Evolutionary conservation across 805 yeast species (phyloP).

Genomic region (Wickerhamiella bombiphila): DNA sequence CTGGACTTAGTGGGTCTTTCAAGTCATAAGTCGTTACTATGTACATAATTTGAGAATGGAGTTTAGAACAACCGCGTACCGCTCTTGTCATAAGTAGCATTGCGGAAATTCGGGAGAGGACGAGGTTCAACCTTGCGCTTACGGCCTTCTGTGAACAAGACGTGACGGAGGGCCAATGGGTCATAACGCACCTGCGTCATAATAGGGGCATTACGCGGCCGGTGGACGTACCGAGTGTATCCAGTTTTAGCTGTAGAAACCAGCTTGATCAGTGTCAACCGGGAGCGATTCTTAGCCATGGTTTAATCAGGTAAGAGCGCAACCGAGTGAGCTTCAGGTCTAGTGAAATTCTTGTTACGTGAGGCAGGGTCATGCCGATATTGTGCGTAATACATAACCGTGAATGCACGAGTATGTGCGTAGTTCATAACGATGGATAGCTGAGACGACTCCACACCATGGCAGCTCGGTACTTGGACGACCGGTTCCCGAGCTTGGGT

Average conservation of each 20-base stretch:
- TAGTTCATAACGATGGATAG: too few species aligned
- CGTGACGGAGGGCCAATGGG: conserved; percentile 75
- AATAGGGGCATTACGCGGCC: conserved; percentile 68
- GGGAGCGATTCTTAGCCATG: conserved; percentile 47
- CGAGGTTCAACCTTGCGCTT: conserved; percentile 52
- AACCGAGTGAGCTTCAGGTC: too few species aligned
- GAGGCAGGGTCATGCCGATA: too few species aligned
- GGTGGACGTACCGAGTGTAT: conserved; percentile 58
- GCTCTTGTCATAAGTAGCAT: conserved; percentile 9
- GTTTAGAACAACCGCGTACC: conserved; percentile 8
- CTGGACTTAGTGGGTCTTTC: too few species aligned
- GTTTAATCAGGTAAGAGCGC: neutral
- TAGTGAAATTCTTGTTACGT: too few species aligned
- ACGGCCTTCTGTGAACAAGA: conserved; percentile 73
- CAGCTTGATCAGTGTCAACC: conserved; percentile 70
- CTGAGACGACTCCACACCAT: too few species aligned
- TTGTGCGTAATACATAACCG: too few species aligned
- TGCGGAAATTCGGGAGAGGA: conserved; percentile 18
- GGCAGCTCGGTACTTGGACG: conserved; percentile 13
- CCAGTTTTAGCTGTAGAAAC: conserved; percentile 88
- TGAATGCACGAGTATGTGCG: too few species aligned
- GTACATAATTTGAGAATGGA: too few species aligned
- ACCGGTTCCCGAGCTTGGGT: conserved; percentile 16
- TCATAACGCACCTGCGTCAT: conserved; percentile 77
- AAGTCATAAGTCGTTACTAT: too few species aligned